These are phyloP conservation scores for Salvia rosmarinus DNA, from an alignment of 257 asterid species.

Conservation along the genomic window DNA sequence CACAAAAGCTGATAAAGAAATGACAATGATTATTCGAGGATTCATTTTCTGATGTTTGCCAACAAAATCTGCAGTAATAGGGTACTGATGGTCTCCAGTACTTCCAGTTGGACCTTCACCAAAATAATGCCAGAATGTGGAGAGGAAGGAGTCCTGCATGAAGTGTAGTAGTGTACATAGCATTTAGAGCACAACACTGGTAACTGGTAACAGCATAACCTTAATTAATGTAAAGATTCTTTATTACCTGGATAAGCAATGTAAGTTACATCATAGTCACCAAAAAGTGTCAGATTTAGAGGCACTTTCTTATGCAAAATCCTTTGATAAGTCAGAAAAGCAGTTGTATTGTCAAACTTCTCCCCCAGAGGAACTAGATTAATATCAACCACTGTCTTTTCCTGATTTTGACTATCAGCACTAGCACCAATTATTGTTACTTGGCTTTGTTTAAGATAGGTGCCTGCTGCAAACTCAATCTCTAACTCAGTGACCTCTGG, in stretches of 20 bases:
- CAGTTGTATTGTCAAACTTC: slow-evolving; percentile 93
- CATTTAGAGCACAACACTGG: slow-evolving; percentile 5
- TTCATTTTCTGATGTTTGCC: slow-evolving; percentile 71
- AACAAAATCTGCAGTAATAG: slow-evolving; percentile 70
- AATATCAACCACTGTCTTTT: slow-evolving; percentile 74
- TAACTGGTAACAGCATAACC: slow-evolving; percentile 20
- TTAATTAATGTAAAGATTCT: not conserved
- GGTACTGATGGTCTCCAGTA: slow-evolving; percentile 72
- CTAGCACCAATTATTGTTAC: slow-evolving; percentile 85
- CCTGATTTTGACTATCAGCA: slow-evolving; percentile 85
- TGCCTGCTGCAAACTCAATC: slow-evolving; percentile 91
- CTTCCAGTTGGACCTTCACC: slow-evolving; percentile 81
- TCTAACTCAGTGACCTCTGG: slow-evolving; percentile 82
- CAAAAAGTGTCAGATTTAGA: slow-evolving; percentile 84
- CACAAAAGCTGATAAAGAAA: slow-evolving; percentile 79
- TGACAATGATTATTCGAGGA: slow-evolving; percentile 68
- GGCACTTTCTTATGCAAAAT: slow-evolving; percentile 81
- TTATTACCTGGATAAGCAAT: slow-evolving; percentile 81
- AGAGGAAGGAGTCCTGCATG: slow-evolving; percentile 81
- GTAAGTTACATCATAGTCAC: slow-evolving; percentile 69
- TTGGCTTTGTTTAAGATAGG: slow-evolving; percentile 88
- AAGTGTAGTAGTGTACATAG: slow-evolving; percentile 31
- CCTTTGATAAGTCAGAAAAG: slow-evolving; percentile 80
- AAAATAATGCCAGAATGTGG: slow-evolving; percentile 59
- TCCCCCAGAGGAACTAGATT: slow-evolving; percentile 92